Percentiles rank a stretch among this genome's conserved stretches.
Evolutionary conservation across 129 eudicot genomes (phyloP).

Genomic region (Chrysanthemum lavandulifolium): DNA sequence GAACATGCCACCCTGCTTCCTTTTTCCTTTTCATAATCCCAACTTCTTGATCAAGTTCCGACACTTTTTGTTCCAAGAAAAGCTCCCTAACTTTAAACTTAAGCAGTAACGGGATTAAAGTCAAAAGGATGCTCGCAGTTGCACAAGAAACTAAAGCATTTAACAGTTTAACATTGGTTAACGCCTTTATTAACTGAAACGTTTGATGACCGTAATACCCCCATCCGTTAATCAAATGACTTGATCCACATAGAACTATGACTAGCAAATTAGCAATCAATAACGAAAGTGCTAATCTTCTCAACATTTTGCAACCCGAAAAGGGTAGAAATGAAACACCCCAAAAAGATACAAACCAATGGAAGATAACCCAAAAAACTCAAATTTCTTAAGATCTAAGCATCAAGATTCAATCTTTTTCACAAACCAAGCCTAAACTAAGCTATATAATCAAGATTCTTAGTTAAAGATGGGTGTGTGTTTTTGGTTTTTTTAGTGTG

Average conservation of each 20-base stretch:
- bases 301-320: constrained; percentile 32
- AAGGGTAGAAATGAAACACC: constrained; percentile 1
- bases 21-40: constrained; percentile 76
- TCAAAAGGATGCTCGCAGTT: constrained; percentile 71
- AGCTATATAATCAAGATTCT: background rate
- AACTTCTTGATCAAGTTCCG: constrained; percentile 85
- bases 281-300: constrained; percentile 26
- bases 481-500: no score
- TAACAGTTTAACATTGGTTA: constrained; percentile 60
- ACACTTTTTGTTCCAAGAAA: constrained; percentile 64
- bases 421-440: background rate
- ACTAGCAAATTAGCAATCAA: constrained; percentile 42
- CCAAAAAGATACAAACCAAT: background rate
- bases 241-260: constrained; percentile 80
- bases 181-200: constrained; percentile 68
- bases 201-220: constrained; percentile 76
- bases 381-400: constrained; percentile 19
- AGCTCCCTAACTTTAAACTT: constrained; percentile 77
- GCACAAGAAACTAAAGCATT: constrained; percentile 87
- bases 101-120: constrained; percentile 66
- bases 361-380: constrained; percentile 7
- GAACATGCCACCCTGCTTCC: constrained; percentile 71
- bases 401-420: background rate
- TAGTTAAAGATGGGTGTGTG: background rate
- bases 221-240: constrained; percentile 84